phyloP scores from a whole-genome alignment of 2,329 filamentous ascomycete species.

The Cercospora sp. region DNA sequence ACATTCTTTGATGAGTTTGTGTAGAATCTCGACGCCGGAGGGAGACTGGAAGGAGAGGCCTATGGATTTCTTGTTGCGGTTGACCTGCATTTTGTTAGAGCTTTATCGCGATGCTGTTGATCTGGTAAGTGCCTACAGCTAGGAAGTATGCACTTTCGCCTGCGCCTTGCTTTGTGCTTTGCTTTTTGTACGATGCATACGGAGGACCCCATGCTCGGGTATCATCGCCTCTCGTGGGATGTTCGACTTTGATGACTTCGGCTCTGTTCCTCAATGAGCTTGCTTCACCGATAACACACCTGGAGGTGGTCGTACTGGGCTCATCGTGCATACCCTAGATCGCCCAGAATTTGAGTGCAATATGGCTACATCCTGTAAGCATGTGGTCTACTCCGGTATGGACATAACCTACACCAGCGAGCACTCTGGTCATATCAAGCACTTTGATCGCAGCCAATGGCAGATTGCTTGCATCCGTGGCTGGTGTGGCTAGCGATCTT shows the following conservation, averaged over 20 bases:
- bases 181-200: slow-evolving; percentile 72
- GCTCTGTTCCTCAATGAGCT: slow-evolving; percentile 57
- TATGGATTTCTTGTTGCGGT: slow-evolving; percentile 95
- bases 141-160: slow-evolving; percentile 96
- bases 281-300: slow-evolving; percentile 35
- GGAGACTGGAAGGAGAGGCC: slow-evolving; percentile 87
- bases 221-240: slow-evolving; percentile 87
- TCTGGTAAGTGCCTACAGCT: slow-evolving; percentile 57
- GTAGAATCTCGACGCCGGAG: slow-evolving; percentile 80
- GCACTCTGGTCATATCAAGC: slow-evolving; percentile 92
- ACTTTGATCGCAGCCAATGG: slow-evolving; percentile 86
- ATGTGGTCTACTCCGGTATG: not conserved
- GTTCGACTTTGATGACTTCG: slow-evolving; percentile 96
- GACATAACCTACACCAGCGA: slow-evolving; percentile 70
- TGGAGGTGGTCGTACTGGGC: slow-evolving; percentile 35
- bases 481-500: slow-evolving; percentile 47
- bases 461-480: slow-evolving; percentile 50
- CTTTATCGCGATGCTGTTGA: not conserved
- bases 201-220: slow-evolving; percentile 96
- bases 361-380: slow-evolving; percentile 67
- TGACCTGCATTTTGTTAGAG: slow-evolving; percentile 62
- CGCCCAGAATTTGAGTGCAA: slow-evolving; percentile 93
- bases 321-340: slow-evolving; percentile 73
- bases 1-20: slow-evolving; percentile 77
- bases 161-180: slow-evolving; percentile 57